phyloP scores from a whole-genome alignment of 2,329 filamentous ascomycete genomes.

The Torrubiella hemipterigena region DNA sequence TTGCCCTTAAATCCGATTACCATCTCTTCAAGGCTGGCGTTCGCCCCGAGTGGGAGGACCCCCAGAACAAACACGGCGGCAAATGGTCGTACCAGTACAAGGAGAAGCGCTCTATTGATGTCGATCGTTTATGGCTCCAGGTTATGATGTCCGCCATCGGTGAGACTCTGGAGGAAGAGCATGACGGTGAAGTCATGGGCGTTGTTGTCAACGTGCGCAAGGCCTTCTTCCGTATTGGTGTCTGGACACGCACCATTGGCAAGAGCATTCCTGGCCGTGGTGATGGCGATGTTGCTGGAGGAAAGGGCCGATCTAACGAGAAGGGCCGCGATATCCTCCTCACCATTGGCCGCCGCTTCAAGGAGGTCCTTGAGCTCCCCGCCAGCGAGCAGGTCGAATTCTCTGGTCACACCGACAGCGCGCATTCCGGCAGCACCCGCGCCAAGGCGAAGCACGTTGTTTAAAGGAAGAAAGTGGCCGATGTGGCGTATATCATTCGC shows the following conservation, averaged over 20 bases:
- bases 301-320: conserved; percentile 64
- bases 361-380: conserved; percentile 76
- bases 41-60: conserved; percentile 96
- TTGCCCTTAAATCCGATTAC: conserved; percentile 96
- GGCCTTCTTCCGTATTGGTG: conserved; percentile 92
- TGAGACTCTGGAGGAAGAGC: conserved; percentile 91
- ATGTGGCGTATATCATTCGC: too few species aligned
- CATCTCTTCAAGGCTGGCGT: conserved; percentile 98
- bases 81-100: conserved; percentile 99
- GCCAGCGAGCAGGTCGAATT: conserved; percentile 77
- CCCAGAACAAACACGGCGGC: conserved; percentile 97
- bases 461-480: too few species aligned
- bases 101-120: conserved; percentile 82
- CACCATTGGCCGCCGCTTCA: conserved; percentile 82
- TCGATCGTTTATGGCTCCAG: conserved; percentile 93
- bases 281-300: conserved; percentile 58
- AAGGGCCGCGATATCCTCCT: conserved; percentile 79
- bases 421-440: conserved; percentile 83
- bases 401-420: conserved; percentile 90
- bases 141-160: conserved; percentile 94
- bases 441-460: conserved; percentile 90
- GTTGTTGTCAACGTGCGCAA: conserved; percentile 98
- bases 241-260: conserved; percentile 93
- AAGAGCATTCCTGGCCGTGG: conserved; percentile 69
- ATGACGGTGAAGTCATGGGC: conserved; percentile 96